Base-by-base conservation (phyloP, 345 rosid genomes). In the Euphorbia tirucalli region DNA sequence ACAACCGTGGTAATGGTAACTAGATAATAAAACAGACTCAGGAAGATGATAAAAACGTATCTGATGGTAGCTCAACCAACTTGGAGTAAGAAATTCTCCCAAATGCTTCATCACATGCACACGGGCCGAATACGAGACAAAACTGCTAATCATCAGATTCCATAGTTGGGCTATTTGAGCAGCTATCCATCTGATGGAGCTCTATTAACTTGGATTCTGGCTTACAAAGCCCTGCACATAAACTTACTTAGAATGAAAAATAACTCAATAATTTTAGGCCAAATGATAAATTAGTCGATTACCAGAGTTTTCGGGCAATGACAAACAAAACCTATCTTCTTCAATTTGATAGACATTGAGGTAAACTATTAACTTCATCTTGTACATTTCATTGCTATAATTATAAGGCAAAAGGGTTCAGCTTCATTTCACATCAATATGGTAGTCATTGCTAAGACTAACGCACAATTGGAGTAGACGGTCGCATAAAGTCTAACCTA, bases 101-200 rank as follows among this genome's bases (percentile, higher is more conserved):
- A 43, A 21, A n/a, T n/a, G n/a, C n/a, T n/a, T n/a, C n/a, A n/a
- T n/a, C n/a, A 50, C 35, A 41, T 72, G 49, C 28, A 10, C 43
- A 48, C 43, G 41, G 7, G 25, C 22, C 71, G 54, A 39, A 72
- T 1, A 32, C 27, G 24, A 16, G 25, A 22, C 30, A 41, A 14
- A 54, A 56, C 14, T 24, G 60, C 68, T 86, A 83, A 48, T 93
- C 90, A 50, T 92, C 90, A 10, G 88, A 77, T 46, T 70, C 85
- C 80, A 92, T n/a, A 28, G 91, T 94, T 65, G 98, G 92, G 82
- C 89, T 90, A 14, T 84, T 85, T 18, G 91, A 82, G 88, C 96
- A 94, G 79, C 82, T 86, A 68, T 86, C 95, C 76, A 61, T 75
- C 73, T 77, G 78, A 86, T 94, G 98, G 66, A 94, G 97, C 77